These are phyloP conservation scores for Carex sylvatica DNA, from an alignment of 202 grass and related monocot species.

Conservation along the genomic window DNA sequence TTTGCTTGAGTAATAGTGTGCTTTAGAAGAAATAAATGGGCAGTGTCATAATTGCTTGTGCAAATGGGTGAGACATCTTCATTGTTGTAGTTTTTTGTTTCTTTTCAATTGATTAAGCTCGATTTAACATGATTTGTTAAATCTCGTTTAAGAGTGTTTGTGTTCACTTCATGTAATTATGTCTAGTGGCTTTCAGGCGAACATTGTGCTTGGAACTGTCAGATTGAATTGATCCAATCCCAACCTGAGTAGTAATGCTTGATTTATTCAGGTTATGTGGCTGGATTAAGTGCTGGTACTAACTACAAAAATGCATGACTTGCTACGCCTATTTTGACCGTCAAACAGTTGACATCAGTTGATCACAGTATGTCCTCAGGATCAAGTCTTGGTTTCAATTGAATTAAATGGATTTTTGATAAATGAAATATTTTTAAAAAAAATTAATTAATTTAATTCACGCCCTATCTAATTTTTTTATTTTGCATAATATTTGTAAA, in stretches of 20 bases:
- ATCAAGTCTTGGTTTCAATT: not conserved
- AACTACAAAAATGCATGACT: not conserved
- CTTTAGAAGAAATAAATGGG: not conserved
- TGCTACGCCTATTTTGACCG: not conserved
- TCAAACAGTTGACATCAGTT: not conserved
- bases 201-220: not conserved
- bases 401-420: too few relatives aligned
- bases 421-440: too few relatives aligned
- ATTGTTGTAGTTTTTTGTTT: not conserved
- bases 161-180: not conserved
- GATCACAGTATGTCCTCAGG: not conserved
- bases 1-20: conserved; percentile 5
- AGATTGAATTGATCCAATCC: not conserved
- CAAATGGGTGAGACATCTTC: conserved; percentile 12
- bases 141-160: not conserved
- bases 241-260: too few relatives aligned
- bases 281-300: not conserved
- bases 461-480: too few relatives aligned
- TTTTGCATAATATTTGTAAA: too few relatives aligned
- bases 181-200: not conserved
- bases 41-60: not conserved
- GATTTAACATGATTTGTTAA: not conserved
- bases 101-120: not conserved
- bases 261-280: not conserved
- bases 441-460: too few relatives aligned